Base-by-base conservation (phyloP, 176 grass and related monocot species). In the Musa troglodytarum region DNA sequence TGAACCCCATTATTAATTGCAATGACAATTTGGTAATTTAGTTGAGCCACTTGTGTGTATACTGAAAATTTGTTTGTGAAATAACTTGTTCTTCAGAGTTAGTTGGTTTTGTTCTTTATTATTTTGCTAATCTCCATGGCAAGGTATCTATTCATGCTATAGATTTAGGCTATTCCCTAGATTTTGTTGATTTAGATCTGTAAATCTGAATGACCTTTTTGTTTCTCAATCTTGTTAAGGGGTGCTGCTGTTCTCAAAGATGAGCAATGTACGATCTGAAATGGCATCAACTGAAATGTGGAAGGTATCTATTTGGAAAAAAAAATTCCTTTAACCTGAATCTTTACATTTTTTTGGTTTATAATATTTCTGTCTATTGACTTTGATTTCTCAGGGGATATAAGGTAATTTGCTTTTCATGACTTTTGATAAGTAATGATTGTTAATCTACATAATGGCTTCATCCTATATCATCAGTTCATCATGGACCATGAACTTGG, bases 241-340 rank as follows among this genome's bases (percentile, higher is more conserved):
- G 71, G 57, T 86, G 54, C 72, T 95, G 61, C 65, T 99, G 84
- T 99, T 99, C 80, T 92, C 83, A 52, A 99, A 95, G 82, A 99
- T 99, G 91, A 99, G 88, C 80, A 95, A 86, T 86, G 88, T 99
- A 12, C 84, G 91, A 65, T 99, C 96, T 81, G 96, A 99, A 84
- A 95, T 86, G 69, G 96, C 85, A 83, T 92, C 88, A 57, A 83
- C 80, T 84, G 96, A 99, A 81, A 95, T 89, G 89, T 83, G 91
- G 86, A 99, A 99, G 96, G 96, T 99, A 92, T 24, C 34, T 68
- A 68, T 19, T 26, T 74, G 11, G 3, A 29, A 26, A 23, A 23
- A 25, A 9, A 3, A 34, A 10, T 6, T 8, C 13, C 5, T 17
- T 21, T 3, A 23, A 65, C 62, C 23, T 65, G 62, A 65, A 23